Evolutionary conservation across 192 early-diverging fungal species (phyloP), one percentile per base, ranked within the genome.

Genomic region (Mortierella antarctica): DNA sequence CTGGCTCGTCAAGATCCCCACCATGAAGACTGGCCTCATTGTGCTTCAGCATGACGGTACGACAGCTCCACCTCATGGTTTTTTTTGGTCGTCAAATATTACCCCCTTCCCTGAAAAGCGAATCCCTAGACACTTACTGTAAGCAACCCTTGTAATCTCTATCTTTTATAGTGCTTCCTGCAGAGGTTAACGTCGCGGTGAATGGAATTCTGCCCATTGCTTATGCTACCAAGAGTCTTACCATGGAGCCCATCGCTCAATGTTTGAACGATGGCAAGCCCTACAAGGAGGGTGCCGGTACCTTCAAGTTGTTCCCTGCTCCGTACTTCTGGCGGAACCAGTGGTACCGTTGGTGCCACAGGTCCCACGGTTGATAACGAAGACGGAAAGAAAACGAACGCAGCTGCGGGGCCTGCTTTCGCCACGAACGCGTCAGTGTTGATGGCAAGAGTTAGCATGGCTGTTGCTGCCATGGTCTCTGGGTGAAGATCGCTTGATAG

Each of bases 1-100:
- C 57, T 90, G 87, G 87, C 62, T 82, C 11, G 46, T 54, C 47
- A 83, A 85, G 56, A 82, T 82, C 60, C 65, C 86, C 21, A 82
- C 71, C 56, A 65, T 84, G 69, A 70, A 59, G 42, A 75, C 71
- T 11, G 89, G 89, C 47, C 83, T 84, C 71, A 67, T 90, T 47
- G 76, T 82, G 21, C 64, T 90, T 2, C 74, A 88, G 70, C 89
- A 90, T 57, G 89, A 90, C 71, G 65, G 72, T 74, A 62, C 60
- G 72, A 31, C 31, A 31, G 3, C 3, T 31, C 10, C 2, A 21
- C 14, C 31, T 31, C 31, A 31, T 31, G 31, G 31, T 2, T 31
- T 31, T 31, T 3, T 31, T n/a, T n/a, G n/a, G 31, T 31, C 45
- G 44, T 66, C 17, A 41, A 31, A 45, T 52, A 41, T 1, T 7